A percentile compares a stretch with the other conserved stretches of the same genome.
Conservation (phyloP, 208 protist species). For the Crithidia thermophila region DNA sequence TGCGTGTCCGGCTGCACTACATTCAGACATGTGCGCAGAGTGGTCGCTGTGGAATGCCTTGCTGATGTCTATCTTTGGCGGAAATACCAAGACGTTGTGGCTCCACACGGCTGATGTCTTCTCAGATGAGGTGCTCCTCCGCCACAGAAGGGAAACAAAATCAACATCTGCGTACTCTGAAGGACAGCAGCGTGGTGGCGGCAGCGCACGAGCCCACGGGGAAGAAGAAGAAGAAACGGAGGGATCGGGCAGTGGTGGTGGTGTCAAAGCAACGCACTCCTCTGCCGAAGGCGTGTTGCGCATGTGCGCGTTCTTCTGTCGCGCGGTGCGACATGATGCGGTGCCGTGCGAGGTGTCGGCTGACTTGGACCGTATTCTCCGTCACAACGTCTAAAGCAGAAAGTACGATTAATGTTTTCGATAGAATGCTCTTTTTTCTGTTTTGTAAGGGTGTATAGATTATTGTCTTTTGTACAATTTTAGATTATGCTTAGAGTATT, state of each 20-base stretch:
- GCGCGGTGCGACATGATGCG: constrained; percentile 45
- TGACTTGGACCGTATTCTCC: constrained; percentile 30
- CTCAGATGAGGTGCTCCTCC: too few relatives aligned
- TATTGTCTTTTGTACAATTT: too few relatives aligned
- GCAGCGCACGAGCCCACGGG: not conserved
- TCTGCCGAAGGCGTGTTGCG: not conserved
- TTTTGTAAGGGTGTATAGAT: not conserved
- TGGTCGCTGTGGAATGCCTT: constrained; percentile 35
- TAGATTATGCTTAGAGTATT: too few relatives aligned
- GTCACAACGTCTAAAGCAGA: not conserved
- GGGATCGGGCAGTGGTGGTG: not conserved
- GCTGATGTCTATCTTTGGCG: constrained; percentile 60
- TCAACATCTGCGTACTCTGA: too few relatives aligned
- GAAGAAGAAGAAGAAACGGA: not conserved
- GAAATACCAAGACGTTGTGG: constrained; percentile 58
- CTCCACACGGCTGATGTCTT: constrained; percentile 20
- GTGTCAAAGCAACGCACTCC: not conserved
- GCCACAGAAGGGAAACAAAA: too few relatives aligned
- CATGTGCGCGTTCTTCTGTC: constrained; percentile 47
- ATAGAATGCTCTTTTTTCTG: not conserved
- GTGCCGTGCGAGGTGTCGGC: constrained; percentile 49
- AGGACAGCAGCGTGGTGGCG: too few relatives aligned
- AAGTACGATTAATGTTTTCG: not conserved
- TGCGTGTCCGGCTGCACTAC: not conserved
- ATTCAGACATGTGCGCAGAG: not conserved